Evolutionary conservation across 192 early-diverging fungal species (phyloP), one percentile per base, ranked within the genome.

Genomic region (Coemansia reversa): DNA sequence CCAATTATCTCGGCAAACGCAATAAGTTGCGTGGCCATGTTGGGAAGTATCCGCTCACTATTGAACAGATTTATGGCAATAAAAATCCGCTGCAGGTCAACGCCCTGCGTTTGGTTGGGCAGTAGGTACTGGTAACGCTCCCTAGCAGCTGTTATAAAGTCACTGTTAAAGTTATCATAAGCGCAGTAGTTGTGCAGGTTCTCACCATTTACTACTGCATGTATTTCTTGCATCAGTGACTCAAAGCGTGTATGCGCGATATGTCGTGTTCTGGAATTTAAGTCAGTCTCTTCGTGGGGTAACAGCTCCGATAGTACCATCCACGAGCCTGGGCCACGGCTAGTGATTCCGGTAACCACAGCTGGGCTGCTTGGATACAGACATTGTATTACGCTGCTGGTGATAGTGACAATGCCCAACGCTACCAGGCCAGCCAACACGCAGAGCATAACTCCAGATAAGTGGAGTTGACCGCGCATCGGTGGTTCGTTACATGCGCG

Each of bases 51-150:
- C 9, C 42, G 60, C 24, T 74, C 76, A 62, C 58, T 79, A 60
- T 83, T 78, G 65, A 67, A 58, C 32, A 83, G 62, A 48, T 83
- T 83, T 11, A 60, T 63, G 0, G 81, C 81, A 18, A 83, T 23
- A 51, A 69, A 72, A 45, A 72, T 25, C 1, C 35, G 66, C 16
- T 47, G 51, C 0, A 23, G 11, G 2, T 7, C 22, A 5, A 14
- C 18, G 6, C 11, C 33, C 33, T 12, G 33, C 33, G 33, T 12
- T 7, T 35, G 33, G 7, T 35, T 35, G 1, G 33, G 33, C 33
- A 51, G 58, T 0, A 71, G 29, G 23, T 65, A 60, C 14, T 9
- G n/a, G 45, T 79, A 79, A 20, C 71, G 51, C 11, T 59, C 39
- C 24, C 60, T 58, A 2, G 70, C 76, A 2, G 59, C 22, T 0